Percentiles rank a stretch among this genome's conserved stretches.
Evolutionary conservation across 2,329 filamentous ascomycete species (phyloP).

Genomic region (Arthrobotrys entomopaga): DNA sequence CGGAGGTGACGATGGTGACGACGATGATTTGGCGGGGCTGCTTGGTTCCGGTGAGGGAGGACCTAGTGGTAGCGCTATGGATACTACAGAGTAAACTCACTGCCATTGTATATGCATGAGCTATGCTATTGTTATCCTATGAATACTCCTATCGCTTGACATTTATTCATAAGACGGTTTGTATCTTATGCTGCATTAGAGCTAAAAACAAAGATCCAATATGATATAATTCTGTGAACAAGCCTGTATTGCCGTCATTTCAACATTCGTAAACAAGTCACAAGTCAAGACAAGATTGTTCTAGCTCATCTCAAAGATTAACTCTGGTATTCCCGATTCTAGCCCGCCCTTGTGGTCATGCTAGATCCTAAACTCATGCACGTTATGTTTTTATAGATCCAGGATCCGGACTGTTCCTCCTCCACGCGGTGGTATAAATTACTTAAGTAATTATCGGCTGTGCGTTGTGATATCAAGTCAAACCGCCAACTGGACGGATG

Average conservation of each 20-base stretch:
- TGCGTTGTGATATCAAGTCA: slow-evolving; percentile 30
- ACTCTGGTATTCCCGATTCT: too few relatives aligned
- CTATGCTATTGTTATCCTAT: background rate
- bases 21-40: slow-evolving; percentile 64
- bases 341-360: too few relatives aligned
- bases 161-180: too few relatives aligned
- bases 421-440: slow-evolving; percentile 20
- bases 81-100: slow-evolving; percentile 58
- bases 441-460: too few relatives aligned
- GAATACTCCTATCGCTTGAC: too few relatives aligned
- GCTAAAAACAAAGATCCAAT: slow-evolving; percentile 13
- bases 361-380: too few relatives aligned
- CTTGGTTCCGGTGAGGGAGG: slow-evolving; percentile 61
- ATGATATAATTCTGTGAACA: background rate
- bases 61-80: slow-evolving; percentile 55
- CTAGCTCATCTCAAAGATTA: too few relatives aligned
- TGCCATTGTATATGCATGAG: background rate
- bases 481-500: slow-evolving; percentile 18
- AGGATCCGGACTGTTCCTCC: background rate
- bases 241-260: background rate
- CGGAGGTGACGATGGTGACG: slow-evolving; percentile 61
- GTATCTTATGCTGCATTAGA: background rate
- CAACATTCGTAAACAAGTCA: background rate
- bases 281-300: too few relatives aligned
- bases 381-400: background rate